A percentile compares a stretch with the other conserved stretches of the same genome.
These are phyloP conservation scores for Bryoglossum gracile DNA, from an alignment of 495 filamentous ascomycete genomes.

Conservation along the genomic window DNA sequence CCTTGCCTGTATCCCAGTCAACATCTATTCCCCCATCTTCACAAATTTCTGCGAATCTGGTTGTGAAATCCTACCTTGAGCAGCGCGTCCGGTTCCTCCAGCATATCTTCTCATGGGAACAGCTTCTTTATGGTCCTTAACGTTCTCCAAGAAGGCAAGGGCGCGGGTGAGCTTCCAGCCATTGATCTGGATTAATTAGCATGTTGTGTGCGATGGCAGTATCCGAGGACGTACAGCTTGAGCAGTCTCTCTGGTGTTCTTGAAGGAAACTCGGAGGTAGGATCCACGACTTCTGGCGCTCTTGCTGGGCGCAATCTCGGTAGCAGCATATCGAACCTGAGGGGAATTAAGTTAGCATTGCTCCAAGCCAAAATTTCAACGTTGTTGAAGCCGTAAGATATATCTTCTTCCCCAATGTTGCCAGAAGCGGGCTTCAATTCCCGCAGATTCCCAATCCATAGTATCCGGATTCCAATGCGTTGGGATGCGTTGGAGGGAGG, in stretches of 20 bases:
- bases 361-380: neutral
- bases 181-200: no score
- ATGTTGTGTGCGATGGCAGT: neutral
- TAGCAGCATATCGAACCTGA: slow-evolving; percentile 98
- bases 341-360: neutral
- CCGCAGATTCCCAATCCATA: no score
- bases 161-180: no score
- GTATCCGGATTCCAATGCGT: no score
- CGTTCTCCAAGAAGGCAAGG: slow-evolving; percentile 82
- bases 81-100: slow-evolving; percentile 84
- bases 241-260: slow-evolving; percentile 71
- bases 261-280: slow-evolving; percentile 80
- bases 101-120: slow-evolving; percentile 95
- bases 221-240: slow-evolving; percentile 76
- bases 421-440: no score
- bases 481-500: no score
- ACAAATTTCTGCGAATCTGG: neutral
- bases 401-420: no score
- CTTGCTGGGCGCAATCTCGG: slow-evolving; percentile 79
- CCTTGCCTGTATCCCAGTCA: slow-evolving; percentile 65
- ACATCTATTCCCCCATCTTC: slow-evolving; percentile 12
- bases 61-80: slow-evolving; percentile 74
- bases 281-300: slow-evolving; percentile 94
- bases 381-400: no score
- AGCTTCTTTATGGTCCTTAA: slow-evolving; percentile 88